These are phyloP conservation scores for Kingdonia uniflora DNA, from an alignment of 164 flowering plant genomes.

Conservation along the genomic window DNA sequence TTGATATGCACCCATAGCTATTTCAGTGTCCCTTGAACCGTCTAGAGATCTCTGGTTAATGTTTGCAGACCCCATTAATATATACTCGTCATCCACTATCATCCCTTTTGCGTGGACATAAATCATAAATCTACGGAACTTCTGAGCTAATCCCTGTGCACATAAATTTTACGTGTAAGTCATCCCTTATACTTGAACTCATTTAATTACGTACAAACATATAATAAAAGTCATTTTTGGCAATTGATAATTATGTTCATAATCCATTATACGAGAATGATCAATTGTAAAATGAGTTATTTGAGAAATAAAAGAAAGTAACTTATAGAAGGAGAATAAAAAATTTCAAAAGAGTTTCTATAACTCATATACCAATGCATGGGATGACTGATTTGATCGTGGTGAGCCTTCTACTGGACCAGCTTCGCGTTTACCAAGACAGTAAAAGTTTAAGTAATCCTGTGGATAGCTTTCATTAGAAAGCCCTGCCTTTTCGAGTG, in stretches of 20 bases:
- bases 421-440: constrained; percentile 53
- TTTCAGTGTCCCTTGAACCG: constrained; percentile 79
- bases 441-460: constrained; percentile 59
- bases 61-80: constrained; percentile 72
- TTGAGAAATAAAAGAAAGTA: too few species aligned
- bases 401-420: constrained; percentile 15
- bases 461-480: constrained; percentile 34
- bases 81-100: constrained; percentile 73
- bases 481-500: constrained; percentile 38
- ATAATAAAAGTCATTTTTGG: too few species aligned
- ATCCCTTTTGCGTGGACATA: constrained; percentile 80
- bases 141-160: constrained; percentile 28
- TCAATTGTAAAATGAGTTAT: neutral
- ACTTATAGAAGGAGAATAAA: too few species aligned
- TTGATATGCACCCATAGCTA: constrained; percentile 87
- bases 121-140: constrained; percentile 58
- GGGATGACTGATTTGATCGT: constrained; percentile 16
- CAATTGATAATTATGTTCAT: too few species aligned
- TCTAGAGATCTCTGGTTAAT: constrained; percentile 73
- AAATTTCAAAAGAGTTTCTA: too few species aligned
- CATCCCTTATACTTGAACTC: too few species aligned
- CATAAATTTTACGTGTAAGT: too few species aligned
- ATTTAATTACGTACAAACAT: too few species aligned
- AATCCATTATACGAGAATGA: neutral
- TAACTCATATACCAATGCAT: constrained; percentile 40